Conservation (phyloP, 148 eudicot species). For the Chenopodium suecicum region DNA sequence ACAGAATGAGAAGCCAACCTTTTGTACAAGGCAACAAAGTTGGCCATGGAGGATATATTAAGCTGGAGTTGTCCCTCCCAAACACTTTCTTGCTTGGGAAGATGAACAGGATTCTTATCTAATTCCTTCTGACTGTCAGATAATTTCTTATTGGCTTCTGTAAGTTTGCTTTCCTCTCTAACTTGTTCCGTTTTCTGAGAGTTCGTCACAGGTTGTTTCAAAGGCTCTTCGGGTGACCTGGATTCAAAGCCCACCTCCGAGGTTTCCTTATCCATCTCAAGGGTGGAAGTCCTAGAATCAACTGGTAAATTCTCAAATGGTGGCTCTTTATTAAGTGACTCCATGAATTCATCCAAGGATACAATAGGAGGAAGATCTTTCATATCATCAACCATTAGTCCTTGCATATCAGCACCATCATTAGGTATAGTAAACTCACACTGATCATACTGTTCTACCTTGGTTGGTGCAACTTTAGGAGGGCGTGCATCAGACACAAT, state of each 20-base stretch:
- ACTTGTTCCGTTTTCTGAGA: slow-evolving; percentile 29
- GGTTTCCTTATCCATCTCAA: slow-evolving; percentile 34
- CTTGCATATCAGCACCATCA: slow-evolving; percentile 93
- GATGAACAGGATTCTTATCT: slow-evolving; percentile 26
- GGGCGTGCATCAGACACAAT: slow-evolving; percentile 23
- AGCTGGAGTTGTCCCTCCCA: slow-evolving; percentile 90
- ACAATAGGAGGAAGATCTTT: slow-evolving; percentile 93
- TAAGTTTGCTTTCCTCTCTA: slow-evolving; percentile 28
- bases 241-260: slow-evolving; percentile 22
- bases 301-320: slow-evolving; percentile 69
- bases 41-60: slow-evolving; percentile 51
- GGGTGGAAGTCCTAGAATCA: slow-evolving; percentile 39
- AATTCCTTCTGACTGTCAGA: slow-evolving; percentile 27
- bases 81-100: slow-evolving; percentile 38
- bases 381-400: slow-evolving; percentile 77
- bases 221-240: slow-evolving; percentile 27
- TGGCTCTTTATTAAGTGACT: slow-evolving; percentile 88
- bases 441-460: slow-evolving; percentile 37
- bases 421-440: slow-evolving; percentile 69
- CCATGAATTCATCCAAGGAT: slow-evolving; percentile 93
- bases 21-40: slow-evolving; percentile 55
- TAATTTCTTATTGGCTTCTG: slow-evolving; percentile 31
- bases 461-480: slow-evolving; percentile 26
- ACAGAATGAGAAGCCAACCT: slow-evolving; percentile 46
- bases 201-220: slow-evolving; percentile 32